Evolutionary conservation across 352 stramenopile species (phyloP).

Genomic region (Blastocystis sp.): DNA sequence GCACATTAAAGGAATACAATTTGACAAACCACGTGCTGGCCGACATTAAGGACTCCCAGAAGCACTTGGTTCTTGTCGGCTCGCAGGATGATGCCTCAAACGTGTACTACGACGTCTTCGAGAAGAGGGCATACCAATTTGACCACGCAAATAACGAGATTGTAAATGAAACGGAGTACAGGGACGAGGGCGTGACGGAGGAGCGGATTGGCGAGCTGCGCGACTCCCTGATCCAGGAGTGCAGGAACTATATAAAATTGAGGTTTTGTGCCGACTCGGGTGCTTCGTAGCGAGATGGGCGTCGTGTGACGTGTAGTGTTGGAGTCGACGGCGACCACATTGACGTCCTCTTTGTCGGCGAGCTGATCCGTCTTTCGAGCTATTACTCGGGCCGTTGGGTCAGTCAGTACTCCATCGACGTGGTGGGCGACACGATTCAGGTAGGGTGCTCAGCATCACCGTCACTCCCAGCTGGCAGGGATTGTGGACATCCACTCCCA

Average conservation of each 20-base stretch:
- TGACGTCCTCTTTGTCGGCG: constrained; percentile 42
- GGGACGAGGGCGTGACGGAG: neutral
- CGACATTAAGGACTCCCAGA: neutral
- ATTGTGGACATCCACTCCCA: constrained; percentile 38
- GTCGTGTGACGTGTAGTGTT: constrained; percentile 36
- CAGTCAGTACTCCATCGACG: constrained; percentile 63
- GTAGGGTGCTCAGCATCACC: too few relatives aligned
- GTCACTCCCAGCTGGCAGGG: constrained; percentile 20
- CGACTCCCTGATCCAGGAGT: constrained; percentile 33
- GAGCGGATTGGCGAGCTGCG: neutral
- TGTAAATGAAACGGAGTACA: neutral
- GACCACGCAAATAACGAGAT: constrained; percentile 23
- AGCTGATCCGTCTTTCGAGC: constrained; percentile 40
- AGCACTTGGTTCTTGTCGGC: constrained; percentile 36
- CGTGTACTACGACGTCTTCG: constrained; percentile 40
- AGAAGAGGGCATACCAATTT: neutral
- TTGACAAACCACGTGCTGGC: constrained; percentile 53
- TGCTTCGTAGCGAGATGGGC: neutral
- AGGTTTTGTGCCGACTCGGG: constrained; percentile 12
- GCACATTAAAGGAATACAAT: constrained; percentile 55
- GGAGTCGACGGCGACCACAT: constrained; percentile 51
- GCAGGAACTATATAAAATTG: constrained; percentile 34
- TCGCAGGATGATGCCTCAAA: constrained; percentile 50
- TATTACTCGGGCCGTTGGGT: constrained; percentile 64
- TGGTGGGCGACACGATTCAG: neutral